phyloP scores from a whole-genome alignment of 352 stramenopile genomes.

The Thalassiosira livingstoniorum region DNA sequence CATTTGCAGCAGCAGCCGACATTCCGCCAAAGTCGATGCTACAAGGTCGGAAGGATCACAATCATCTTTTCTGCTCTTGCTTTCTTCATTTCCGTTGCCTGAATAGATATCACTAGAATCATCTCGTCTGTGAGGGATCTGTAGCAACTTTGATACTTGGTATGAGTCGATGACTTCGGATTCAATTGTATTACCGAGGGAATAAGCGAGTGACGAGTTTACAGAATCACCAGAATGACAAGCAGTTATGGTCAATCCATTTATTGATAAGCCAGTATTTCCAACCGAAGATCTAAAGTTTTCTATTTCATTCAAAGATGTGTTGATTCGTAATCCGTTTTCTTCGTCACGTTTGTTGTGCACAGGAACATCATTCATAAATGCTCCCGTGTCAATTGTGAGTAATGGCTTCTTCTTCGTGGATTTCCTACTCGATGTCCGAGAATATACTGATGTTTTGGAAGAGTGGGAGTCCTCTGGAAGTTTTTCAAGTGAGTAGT shows the following conservation, averaged over 20 bases:
- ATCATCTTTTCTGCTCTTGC: no score
- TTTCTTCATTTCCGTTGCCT: neutral
- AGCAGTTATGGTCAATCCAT: neutral
- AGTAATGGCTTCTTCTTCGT: neutral
- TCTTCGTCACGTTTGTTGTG: neutral
- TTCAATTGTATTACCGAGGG: conserved; percentile 15
- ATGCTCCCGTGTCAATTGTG: neutral
- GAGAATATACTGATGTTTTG: neutral
- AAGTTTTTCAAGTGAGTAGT: conserved; percentile 19
- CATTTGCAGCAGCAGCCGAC: conserved; percentile 48
- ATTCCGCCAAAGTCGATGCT: conserved; percentile 54
- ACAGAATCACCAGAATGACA: neutral
- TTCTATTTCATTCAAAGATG: neutral
- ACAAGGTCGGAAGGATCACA: conserved; percentile 30
- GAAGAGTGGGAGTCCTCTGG: conserved; percentile 4
- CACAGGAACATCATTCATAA: neutral
- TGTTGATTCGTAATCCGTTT: neutral
- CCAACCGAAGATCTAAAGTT: neutral
- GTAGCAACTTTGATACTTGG: neutral
- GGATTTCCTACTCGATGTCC: neutral
- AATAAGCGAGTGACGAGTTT: conserved; percentile 12
- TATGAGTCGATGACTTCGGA: neutral
- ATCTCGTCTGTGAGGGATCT: no score
- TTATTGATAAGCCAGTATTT: neutral
- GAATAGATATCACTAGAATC: no score